Conservation (phyloP, 2,329 filamentous ascomycete genomes). For the Aspergillus amoenus region DNA sequence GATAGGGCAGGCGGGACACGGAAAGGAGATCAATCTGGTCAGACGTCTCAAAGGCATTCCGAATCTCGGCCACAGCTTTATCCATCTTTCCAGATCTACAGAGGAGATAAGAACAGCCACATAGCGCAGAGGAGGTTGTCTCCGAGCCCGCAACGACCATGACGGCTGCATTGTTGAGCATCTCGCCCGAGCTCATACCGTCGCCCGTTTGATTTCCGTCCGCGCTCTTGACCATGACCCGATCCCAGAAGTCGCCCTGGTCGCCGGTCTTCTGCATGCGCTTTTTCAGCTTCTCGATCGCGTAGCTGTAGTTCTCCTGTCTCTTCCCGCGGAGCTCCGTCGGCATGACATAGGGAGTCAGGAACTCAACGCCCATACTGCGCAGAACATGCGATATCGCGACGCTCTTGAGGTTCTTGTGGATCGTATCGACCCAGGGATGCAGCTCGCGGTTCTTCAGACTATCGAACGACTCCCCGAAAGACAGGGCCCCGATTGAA, state of each 20-base stretch:
- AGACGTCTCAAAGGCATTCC: neutral
- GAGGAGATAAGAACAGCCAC: neutral
- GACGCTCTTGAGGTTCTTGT: constrained; percentile 1
- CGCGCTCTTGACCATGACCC: neutral
- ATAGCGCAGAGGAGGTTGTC: neutral
- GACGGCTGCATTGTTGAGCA: neutral
- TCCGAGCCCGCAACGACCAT: neutral
- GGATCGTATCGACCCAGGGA: neutral
- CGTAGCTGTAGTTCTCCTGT: neutral
- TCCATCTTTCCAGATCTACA: neutral
- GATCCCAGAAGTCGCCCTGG: constrained; percentile 2
- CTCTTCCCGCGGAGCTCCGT: neutral
- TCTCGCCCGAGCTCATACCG: neutral
- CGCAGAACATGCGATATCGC: constrained; percentile 1
- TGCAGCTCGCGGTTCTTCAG: neutral
- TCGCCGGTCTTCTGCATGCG: constrained; percentile 1
- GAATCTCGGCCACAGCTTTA: neutral
- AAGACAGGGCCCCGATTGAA: neutral
- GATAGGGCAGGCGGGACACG: constrained; percentile 1
- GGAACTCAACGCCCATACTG: neutral
- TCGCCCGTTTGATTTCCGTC: neutral
- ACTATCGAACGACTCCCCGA: neutral
- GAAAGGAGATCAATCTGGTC: neutral
- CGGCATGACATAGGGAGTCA: neutral
- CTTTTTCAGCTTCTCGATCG: neutral